A percentile compares a stretch with the other conserved stretches of the same genome.
These are phyloP conservation scores for Plasmodium adleri DNA, from an alignment of 169 alveolate genomes.

Conservation along the genomic window DNA sequence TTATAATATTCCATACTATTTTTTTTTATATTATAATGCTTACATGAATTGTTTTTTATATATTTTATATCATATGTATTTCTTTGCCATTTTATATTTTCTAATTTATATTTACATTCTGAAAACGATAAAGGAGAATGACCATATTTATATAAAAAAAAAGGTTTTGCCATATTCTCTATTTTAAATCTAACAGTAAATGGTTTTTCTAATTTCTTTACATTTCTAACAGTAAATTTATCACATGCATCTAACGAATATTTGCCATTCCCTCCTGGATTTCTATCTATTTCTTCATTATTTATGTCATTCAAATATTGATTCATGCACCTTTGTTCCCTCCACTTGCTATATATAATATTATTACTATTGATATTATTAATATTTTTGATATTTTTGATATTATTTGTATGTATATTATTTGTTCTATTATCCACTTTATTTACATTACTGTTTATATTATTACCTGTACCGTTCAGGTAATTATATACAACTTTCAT, in stretches of 20 bases:
- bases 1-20: constrained; percentile 21
- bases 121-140: constrained; percentile 72
- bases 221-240: constrained; percentile 21
- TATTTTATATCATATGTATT: constrained; percentile 49
- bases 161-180: constrained; percentile 66
- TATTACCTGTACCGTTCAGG: no score
- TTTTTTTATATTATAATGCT: constrained; percentile 37
- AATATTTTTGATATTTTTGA: no score
- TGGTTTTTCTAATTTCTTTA: constrained; percentile 37
- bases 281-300: not conserved
- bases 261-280: not conserved
- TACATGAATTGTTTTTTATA: constrained; percentile 29
- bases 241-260: constrained; percentile 38
- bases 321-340: constrained; percentile 20
- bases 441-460: no score
- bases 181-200: constrained; percentile 52
- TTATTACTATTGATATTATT: no score
- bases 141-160: constrained; percentile 58
- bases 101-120: constrained; percentile 32
- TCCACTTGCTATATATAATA: not conserved
- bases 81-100: constrained; percentile 56
- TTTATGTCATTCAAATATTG: constrained; percentile 26
- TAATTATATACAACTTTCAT: no score
- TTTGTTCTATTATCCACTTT: no score
- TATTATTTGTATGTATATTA: no score